A percentile compares a stretch with the other conserved stretches of the same genome.
Conservation (phyloP, 2,329 filamentous ascomycete species). For the Fusarium armeniacum region DNA sequence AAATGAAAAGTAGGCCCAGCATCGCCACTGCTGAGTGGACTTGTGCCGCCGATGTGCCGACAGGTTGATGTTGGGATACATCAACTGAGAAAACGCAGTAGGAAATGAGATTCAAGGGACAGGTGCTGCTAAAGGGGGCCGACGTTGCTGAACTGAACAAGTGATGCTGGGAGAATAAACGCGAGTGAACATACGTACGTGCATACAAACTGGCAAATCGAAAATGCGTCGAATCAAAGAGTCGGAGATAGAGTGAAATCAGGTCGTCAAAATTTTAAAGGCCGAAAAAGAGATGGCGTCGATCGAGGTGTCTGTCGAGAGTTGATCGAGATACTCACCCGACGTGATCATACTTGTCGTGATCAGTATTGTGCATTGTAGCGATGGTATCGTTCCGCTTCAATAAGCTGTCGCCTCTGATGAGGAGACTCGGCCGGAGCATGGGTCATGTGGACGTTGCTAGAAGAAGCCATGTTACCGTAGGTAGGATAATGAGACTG, state of each 20-base stretch:
- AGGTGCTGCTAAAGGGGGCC: neutral
- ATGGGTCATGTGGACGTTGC: neutral
- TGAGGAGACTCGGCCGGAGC: slow-evolving; percentile 9
- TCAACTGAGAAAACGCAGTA: neutral
- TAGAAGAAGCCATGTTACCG: neutral
- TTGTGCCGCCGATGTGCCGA: neutral
- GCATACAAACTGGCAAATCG: slow-evolving; percentile 17
- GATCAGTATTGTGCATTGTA: slow-evolving; percentile 4
- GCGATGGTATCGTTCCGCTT: slow-evolving; percentile 19
- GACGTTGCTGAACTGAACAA: neutral
- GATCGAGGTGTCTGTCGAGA: neutral
- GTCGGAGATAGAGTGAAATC: neutral
- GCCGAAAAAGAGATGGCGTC: slow-evolving; percentile 1
- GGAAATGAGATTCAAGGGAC: neutral
- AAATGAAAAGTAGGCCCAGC: neutral
- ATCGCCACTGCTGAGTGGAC: neutral
- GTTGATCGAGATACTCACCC: neutral
- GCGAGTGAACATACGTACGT: slow-evolving; percentile 18
- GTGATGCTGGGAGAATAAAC: neutral
- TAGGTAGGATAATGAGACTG: slow-evolving; percentile 3
- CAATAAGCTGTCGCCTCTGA: slow-evolving; percentile 13
- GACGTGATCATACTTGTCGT: neutral
- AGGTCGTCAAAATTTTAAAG: neutral
- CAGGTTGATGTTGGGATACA: neutral
- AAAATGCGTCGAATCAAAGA: slow-evolving; percentile 2